Evolutionary conservation across 2,329 filamentous ascomycete species (phyloP), one percentile per base, ranked within the genome.

Genomic region (Stagonosporopsis vannaccii): DNA sequence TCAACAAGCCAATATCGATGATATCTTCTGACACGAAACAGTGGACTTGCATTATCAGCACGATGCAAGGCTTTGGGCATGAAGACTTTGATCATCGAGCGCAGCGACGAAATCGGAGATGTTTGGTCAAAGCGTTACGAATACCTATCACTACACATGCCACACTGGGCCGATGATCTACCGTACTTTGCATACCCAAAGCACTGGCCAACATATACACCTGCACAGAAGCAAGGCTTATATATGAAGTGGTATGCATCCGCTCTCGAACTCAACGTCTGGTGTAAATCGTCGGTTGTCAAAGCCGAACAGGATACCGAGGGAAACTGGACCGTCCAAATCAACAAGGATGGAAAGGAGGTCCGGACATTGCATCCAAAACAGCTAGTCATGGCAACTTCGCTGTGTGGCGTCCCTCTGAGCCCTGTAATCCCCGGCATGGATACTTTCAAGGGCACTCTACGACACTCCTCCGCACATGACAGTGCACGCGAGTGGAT

Each of bases 381-480:
- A 42, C 52, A 56, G 45, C 33, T 56, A 6, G 43, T 55, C n/a
- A 49, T 55, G 35, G 51, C 51, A 12, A 57, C 47, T 19, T 57
- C 53, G 33, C 47, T 57, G n/a, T 57, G 53, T 25, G 53, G 53
- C 19, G 19, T 51, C 4, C 53, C 53, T 13, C 30, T 47, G 32
- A 67, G 67, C 6, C 77, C 77, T 1, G 23, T 54, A 1, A 84
- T 78, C 74, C 81, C 69, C 56, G 81, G 69, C 37, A 77, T 83
- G 12, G 79, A 82, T 0, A 70, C 65, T 0, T 90, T 90, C 76
- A 74, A 81, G 55, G 87, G 88, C 0, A 77, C 79, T 2, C 70
- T 89, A 12, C 84, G 83, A 56, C 88, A 90, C 49, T 60, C 56
- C 17, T 51, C 50, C 32, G 40, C 52, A 13, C 68, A 69, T 56